A percentile compares a stretch with the other conserved stretches of the same genome.
These are phyloP conservation scores for Crotalaria pallida DNA, from an alignment of 306 rosid species.

Conservation along the genomic window DNA sequence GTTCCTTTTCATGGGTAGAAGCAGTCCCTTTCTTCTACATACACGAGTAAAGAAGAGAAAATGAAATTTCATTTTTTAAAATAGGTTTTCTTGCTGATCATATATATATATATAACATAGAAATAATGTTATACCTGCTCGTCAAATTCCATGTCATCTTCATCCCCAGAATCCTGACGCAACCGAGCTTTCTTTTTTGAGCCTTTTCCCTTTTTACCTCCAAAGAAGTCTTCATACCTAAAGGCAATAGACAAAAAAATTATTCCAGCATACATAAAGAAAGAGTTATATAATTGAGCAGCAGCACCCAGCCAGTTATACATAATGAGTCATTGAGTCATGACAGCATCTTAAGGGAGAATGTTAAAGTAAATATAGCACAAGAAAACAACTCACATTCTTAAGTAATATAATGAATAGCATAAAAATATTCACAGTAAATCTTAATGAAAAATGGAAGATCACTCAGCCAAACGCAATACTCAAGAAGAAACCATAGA, in stretches of 20 bases:
- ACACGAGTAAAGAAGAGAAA: neutral
- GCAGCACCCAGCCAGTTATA: neutral
- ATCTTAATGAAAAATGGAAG: neutral
- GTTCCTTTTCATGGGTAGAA: constrained; percentile 73
- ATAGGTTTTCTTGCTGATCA: neutral
- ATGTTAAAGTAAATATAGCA: constrained; percentile 6
- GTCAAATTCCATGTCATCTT: constrained; percentile 37
- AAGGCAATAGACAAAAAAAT: constrained; percentile 15
- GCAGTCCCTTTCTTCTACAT: constrained; percentile 40
- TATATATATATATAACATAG: neutral
- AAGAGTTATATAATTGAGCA: neutral
- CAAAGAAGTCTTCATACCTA: constrained; percentile 80
- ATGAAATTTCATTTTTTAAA: neutral
- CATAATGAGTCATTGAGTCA: neutral
- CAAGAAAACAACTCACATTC: neutral
- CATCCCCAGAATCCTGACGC: constrained; percentile 30
- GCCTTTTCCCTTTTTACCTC: constrained; percentile 37
- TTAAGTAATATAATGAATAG: neutral
- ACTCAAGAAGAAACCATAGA: neutral
- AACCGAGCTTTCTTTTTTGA: constrained; percentile 35
- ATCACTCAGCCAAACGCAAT: neutral
- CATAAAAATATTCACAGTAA: neutral
- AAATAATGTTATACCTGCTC: constrained; percentile 25
- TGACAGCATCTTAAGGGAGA: neutral
- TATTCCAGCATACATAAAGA: constrained; percentile 16